Base-by-base conservation (phyloP, 1,139 yeast species). In the Sugiyamaella novakii region DNA sequence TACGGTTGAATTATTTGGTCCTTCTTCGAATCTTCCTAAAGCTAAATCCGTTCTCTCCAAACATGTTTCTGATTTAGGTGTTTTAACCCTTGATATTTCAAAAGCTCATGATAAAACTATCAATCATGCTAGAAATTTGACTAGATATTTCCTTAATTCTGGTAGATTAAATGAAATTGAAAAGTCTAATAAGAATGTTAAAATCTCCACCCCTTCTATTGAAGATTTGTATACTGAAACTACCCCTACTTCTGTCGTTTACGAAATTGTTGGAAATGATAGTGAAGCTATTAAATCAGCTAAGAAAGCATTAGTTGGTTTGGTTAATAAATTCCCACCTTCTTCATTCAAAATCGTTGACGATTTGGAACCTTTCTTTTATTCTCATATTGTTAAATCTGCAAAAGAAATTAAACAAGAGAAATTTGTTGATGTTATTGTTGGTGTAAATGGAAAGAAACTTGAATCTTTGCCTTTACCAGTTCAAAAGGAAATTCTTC, bases 31-130 rank as follows among this genome's bases (percentile, higher is more conserved):
- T 50, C 76, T 89, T 49, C 61, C 75, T 14, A 69, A 70, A 18
- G 96, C 96, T 28, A 76, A 84, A 57, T 76, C 76, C 4, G 64
- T 64, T 51, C 79, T 82, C 11, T 72, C 76, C 68, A 70, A 70
- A 67, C 79, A 70, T 66, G 78, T 83, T 57, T 68, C 77, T 63
- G 64, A 74, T 45, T 73, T 78, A 75, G 63, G 77, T 68, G 81
- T 85, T 41, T 89, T 85, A 59, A 72, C 80, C 19, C 75, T 91
- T 63, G 95, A 87, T 60, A 83, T 91, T 71, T 81, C 94, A 19
- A 83, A 80, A 66, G 95, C 97, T 33, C 96, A 91, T 67, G 87
- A 87, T 61, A 87, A 87, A 60, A 83, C 86, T 62, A 68, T 81
- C 52, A 66, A 72, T 25, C 97, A 91, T 62, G 96, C 94, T 28